phyloP scores from a whole-genome alignment of 805 yeast genomes.

The Barnettozyma siamensis region DNA sequence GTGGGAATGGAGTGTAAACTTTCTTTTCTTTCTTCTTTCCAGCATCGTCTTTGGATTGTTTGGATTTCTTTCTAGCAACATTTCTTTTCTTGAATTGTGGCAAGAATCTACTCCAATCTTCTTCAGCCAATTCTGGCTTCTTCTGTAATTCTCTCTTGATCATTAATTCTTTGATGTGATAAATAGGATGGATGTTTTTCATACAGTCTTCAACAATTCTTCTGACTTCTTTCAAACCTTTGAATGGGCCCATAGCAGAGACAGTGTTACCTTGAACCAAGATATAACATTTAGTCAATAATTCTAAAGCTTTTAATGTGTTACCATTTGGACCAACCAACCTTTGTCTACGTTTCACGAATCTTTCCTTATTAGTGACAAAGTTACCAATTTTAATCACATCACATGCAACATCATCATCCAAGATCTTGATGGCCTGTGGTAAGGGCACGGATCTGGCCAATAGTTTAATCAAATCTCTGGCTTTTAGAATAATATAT shows the following conservation, averaged over 20 bases:
- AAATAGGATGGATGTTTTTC: conserved; percentile 96
- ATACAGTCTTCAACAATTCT: conserved; percentile 97
- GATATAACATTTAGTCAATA: conserved; percentile 91
- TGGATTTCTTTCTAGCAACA: conserved; percentile 88
- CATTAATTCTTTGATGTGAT: conserved; percentile 95
- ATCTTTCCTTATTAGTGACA: conserved; percentile 87
- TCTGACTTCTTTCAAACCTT: conserved; percentile 86
- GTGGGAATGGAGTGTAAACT: conserved; percentile 98
- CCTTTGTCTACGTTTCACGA: conserved; percentile 92
- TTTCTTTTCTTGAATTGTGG: conserved; percentile 96
- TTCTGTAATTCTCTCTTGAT: conserved; percentile 92
- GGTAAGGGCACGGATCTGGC: conserved; percentile 97
- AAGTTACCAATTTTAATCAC: conserved; percentile 90
- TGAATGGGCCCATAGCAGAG: conserved; percentile 93
- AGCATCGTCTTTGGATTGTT: conserved; percentile 48
- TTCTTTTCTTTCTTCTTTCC: conserved; percentile 46
- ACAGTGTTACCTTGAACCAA: conserved; percentile 97
- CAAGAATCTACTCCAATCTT: conserved; percentile 94
- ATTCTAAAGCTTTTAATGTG: conserved; percentile 90
- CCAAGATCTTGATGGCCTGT: conserved; percentile 86
- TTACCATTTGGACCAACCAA: conserved; percentile 96
- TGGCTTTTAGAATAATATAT: conserved; percentile 84
- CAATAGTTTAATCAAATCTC: conserved; percentile 87
- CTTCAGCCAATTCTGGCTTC: conserved; percentile 91
- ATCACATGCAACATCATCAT: conserved; percentile 93